Evolutionary conservation across 805 yeast genomes (phyloP).

Genomic region (Wickerhamomyces queroliae): DNA sequence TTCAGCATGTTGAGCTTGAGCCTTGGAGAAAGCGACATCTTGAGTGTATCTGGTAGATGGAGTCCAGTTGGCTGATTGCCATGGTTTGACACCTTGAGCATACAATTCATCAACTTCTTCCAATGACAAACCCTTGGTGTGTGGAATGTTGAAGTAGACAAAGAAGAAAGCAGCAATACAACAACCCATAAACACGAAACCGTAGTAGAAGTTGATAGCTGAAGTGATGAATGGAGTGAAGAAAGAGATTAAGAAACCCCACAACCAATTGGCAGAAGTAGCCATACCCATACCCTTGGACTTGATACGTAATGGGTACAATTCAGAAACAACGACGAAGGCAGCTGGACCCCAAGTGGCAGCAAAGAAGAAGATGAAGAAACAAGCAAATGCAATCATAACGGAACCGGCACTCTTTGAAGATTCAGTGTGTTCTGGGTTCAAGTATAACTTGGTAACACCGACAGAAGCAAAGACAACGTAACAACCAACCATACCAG

Average conservation of each 20-base stretch:
- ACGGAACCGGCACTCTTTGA: conserved; percentile 57
- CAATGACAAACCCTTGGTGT: conserved; percentile 75
- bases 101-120: conserved; percentile 76
- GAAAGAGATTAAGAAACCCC: conserved; percentile 62
- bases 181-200: conserved; percentile 60
- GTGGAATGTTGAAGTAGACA: conserved; percentile 68
- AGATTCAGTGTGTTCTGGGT: conserved; percentile 41
- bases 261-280: conserved; percentile 57
- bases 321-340: conserved; percentile 59
- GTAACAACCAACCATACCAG: conserved; percentile 40
- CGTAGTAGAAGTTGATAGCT: conserved; percentile 65
- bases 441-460: conserved; percentile 37
- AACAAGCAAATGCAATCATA: conserved; percentile 65
- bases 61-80: conserved; percentile 46
- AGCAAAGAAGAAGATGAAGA: conserved; percentile 67
- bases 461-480: conserved; percentile 56
- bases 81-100: conserved; percentile 35
- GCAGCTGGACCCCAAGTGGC: conserved; percentile 71
- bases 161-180: conserved; percentile 54
- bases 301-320: conserved; percentile 69
- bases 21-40: conserved; percentile 19
- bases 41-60: conserved; percentile 33
- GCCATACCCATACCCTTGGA: conserved; percentile 52
- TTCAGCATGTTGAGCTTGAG: conserved; percentile 10
- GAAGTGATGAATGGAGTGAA: conserved; percentile 69